A percentile compares a stretch with the other conserved stretches of the same genome.
Conservation (phyloP, 176 grass and related monocot species). For the Ensete glaucum region DNA sequence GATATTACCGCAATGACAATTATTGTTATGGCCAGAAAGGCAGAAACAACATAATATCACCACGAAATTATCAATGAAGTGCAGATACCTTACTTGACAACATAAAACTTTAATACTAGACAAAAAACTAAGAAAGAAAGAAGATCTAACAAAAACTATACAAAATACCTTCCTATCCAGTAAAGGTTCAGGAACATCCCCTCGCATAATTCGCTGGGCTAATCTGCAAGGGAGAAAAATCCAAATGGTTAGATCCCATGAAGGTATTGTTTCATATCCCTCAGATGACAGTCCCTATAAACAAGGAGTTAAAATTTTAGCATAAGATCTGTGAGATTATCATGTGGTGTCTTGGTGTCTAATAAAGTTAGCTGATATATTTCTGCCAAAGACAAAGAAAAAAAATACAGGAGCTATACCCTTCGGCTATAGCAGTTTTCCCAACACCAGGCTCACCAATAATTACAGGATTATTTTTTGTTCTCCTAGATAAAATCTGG, state of each 20-base stretch:
- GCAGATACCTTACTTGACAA: neutral
- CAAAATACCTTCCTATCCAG: constrained; percentile 65
- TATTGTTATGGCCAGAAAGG: too few species aligned
- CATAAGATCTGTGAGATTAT: neutral
- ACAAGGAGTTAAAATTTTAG: neutral
- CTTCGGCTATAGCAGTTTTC: constrained; percentile 95
- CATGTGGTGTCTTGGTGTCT: neutral
- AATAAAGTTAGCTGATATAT: neutral
- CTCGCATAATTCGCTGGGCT: constrained; percentile 80
- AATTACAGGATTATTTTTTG: constrained; percentile 95
- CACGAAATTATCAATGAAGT: too few species aligned
- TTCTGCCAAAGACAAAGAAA: neutral
- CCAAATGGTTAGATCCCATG: constrained; percentile 9
- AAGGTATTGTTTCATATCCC: neutral
- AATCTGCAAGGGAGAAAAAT: constrained; percentile 37
- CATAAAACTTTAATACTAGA: neutral
- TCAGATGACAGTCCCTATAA: neutral
- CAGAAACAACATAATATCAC: too few species aligned
- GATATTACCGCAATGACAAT: too few species aligned
- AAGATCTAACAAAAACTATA: neutral
- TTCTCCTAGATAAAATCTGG: constrained; percentile 92
- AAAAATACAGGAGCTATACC: constrained; percentile 32
- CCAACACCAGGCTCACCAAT: constrained; percentile 92
- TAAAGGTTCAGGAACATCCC: constrained; percentile 93
- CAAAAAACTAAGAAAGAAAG: neutral